Evolutionary conservation across 129 eudicot species (phyloP), one percentile per base, ranked within the genome.

Genomic region (Flaveria trinervia): DNA sequence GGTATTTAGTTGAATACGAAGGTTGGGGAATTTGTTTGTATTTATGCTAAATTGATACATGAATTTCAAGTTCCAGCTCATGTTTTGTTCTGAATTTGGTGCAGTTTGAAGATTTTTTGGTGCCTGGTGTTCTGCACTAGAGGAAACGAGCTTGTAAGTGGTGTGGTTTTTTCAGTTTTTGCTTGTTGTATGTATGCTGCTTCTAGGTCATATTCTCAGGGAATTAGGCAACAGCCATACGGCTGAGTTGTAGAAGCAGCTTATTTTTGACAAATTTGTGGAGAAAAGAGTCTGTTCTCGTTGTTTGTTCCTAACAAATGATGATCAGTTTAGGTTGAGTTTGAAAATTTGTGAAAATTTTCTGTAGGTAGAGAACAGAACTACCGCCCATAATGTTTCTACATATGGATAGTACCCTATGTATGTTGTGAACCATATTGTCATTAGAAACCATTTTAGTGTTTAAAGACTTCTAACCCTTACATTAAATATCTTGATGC

Each of bases 1-100:
- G 73, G 17, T 43, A 49, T 65, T 76, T 65, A 70, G 43, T 59
- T 28, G 71, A 61, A 78, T 30, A 4, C 23, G 50, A 33, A 49
- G 62, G 14, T 28, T 78, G 33, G 62, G 49, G 28, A 48, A 14
- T 20, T 28, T 62, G 15, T 59, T 26, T 17, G 17, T 62, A 14
- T 28, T 60, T 46, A 66, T 59, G 65, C 41, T 59, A 61, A 36
- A 70, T 28, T 20, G 60, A 26, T 56, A 7, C 41, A n/a, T 26
- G 76, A 25, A 69, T 17, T 39, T 10, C 10, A 0, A 26, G 41
- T 61, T 25, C 26, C 18, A 11, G 18, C 4, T 61, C 14, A 20
- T 59, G 61, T 18, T 72, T 15, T 33, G 13, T 7, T 71, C 2
- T 4, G 33, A 33, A 5, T 69, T 45, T 69, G 17, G 1, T 25